Evolutionary conservation across 805 yeast species (phyloP).

Genomic region (Wickerhamiella alocasiicola): DNA sequence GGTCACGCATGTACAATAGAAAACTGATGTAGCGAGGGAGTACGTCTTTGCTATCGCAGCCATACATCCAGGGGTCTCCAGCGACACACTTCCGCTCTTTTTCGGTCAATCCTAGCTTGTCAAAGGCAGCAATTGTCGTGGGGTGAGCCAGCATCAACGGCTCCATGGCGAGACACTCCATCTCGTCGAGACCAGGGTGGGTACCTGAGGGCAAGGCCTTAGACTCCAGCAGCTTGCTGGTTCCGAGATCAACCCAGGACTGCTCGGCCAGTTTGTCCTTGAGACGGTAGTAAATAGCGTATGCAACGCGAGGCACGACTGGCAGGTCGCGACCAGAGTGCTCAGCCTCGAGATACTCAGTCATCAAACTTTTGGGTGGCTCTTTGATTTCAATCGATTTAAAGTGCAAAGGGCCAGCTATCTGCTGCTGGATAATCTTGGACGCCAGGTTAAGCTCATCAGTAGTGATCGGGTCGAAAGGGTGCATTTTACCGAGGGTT

Average conservation of each 20-base stretch:
- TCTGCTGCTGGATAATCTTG: no score
- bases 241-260: slow-evolving; percentile 55
- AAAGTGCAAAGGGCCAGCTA: slow-evolving; percentile 25
- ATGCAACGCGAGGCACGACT: slow-evolving; percentile 52
- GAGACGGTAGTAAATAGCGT: slow-evolving; percentile 52
- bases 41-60: slow-evolving; percentile 47
- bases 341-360: slow-evolving; percentile 56
- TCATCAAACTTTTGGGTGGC: slow-evolving; percentile 67
- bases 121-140: slow-evolving; percentile 78
- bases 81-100: slow-evolving; percentile 16
- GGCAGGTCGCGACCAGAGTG: slow-evolving; percentile 34
- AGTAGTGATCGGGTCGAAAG: no score
- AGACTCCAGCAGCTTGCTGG: slow-evolving; percentile 49
- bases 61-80: slow-evolving; percentile 56
- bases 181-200: slow-evolving; percentile 61
- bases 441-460: no score
- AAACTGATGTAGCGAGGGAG: slow-evolving; percentile 41
- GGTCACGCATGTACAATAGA: slow-evolving; percentile 66
- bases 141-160: slow-evolving; percentile 50
- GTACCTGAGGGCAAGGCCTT: slow-evolving; percentile 45
- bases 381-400: slow-evolving; percentile 32
- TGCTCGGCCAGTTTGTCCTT: slow-evolving; percentile 42
- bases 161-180: slow-evolving; percentile 21
- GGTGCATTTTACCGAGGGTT: no score
- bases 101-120: slow-evolving; percentile 50